Percentiles rank a stretch among this genome's conserved stretches.
These are phyloP conservation scores for Xylaria bambusicola DNA, from an alignment of 495 filamentous ascomycete species.

Conservation along the genomic window DNA sequence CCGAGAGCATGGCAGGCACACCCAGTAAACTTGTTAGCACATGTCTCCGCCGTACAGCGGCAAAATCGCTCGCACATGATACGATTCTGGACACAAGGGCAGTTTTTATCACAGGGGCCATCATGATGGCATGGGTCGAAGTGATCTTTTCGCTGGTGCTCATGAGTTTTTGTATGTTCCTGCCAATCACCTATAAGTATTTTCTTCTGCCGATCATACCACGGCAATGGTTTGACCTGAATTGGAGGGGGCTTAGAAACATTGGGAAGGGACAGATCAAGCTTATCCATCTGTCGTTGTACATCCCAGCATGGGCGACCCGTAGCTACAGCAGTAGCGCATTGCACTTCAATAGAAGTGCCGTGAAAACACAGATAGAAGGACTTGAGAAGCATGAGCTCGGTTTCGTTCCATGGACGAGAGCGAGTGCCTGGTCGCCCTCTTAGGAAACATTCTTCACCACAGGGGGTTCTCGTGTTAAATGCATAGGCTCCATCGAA, in stretches of 20 bases:
- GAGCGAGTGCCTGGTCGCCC: conserved; percentile 32
- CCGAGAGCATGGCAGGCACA: conserved; percentile 59
- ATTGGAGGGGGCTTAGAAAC: conserved; percentile 22
- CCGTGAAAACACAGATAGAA: conserved; percentile 41
- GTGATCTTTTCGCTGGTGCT: conserved; percentile 42
- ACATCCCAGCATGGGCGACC: conserved; percentile 54
- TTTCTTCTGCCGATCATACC: conserved; percentile 52
- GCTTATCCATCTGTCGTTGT: conserved; percentile 45
- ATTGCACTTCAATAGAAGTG: conserved; percentile 41
- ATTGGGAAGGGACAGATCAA: conserved; percentile 34
- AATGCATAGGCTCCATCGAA: conserved; percentile 13
- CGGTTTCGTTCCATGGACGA: conserved; percentile 42
- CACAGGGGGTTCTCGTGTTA: conserved; percentile 33
- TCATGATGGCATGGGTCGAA: conserved; percentile 49
- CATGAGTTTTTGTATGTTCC: conserved; percentile 46
- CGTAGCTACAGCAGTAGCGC: conserved; percentile 43
- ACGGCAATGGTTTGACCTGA: conserved; percentile 41
- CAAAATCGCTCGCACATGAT: conserved; percentile 71
- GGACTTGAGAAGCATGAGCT: conserved; percentile 40
- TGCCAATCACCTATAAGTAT: conserved; percentile 50
- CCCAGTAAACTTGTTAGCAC: conserved; percentile 64
- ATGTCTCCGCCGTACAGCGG: conserved; percentile 57
- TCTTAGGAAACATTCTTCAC: conserved; percentile 44
- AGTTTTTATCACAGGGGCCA: conserved; percentile 51
- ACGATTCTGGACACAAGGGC: conserved; percentile 54